Conservation (phyloP, 2,329 filamentous ascomycete species). For the Exophiala sideris region DNA sequence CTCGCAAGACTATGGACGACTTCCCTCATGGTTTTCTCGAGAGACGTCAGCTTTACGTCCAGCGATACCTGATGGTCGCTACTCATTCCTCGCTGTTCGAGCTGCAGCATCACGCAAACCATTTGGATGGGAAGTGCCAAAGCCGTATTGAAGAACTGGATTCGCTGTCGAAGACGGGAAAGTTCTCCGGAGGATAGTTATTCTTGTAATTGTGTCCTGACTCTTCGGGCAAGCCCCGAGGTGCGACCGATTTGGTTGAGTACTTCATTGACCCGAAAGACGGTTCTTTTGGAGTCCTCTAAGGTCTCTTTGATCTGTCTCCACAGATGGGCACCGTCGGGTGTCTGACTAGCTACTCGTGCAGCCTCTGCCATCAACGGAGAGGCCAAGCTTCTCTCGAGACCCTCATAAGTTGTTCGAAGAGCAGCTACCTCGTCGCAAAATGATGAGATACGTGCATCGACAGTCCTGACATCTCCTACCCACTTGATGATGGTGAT, state of each 20-base stretch:
- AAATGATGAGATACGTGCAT: slow-evolving; percentile 23
- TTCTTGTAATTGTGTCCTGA: slow-evolving; percentile 24
- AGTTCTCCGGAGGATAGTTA: slow-evolving; percentile 23
- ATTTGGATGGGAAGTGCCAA: slow-evolving; percentile 27
- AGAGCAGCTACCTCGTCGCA: slow-evolving; percentile 24
- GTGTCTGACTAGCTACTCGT: slow-evolving; percentile 21
- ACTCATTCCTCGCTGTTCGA: slow-evolving; percentile 24
- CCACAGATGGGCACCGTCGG: slow-evolving; percentile 25
- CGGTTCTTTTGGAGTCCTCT: slow-evolving; percentile 23
- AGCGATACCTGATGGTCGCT: slow-evolving; percentile 18
- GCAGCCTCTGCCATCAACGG: slow-evolving; percentile 25
- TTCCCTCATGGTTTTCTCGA: slow-evolving; percentile 15
- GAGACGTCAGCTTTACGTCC: slow-evolving; percentile 13
- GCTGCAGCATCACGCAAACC: slow-evolving; percentile 26
- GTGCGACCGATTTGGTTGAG: slow-evolving; percentile 18
- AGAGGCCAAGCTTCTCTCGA: slow-evolving; percentile 21
- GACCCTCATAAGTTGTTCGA: slow-evolving; percentile 22
- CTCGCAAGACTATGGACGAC: slow-evolving; percentile 8
- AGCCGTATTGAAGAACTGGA: slow-evolving; percentile 25
- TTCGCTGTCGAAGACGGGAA: slow-evolving; percentile 24
- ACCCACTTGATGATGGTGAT: slow-evolving; percentile 26
- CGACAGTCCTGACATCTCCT: slow-evolving; percentile 23
- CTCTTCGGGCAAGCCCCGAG: slow-evolving; percentile 15
- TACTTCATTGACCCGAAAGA: slow-evolving; percentile 23
- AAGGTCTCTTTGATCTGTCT: slow-evolving; percentile 20